These are phyloP conservation scores for Meredithiella fracta DNA, from an alignment of 2,329 filamentous ascomycete genomes.

Conservation along the genomic window DNA sequence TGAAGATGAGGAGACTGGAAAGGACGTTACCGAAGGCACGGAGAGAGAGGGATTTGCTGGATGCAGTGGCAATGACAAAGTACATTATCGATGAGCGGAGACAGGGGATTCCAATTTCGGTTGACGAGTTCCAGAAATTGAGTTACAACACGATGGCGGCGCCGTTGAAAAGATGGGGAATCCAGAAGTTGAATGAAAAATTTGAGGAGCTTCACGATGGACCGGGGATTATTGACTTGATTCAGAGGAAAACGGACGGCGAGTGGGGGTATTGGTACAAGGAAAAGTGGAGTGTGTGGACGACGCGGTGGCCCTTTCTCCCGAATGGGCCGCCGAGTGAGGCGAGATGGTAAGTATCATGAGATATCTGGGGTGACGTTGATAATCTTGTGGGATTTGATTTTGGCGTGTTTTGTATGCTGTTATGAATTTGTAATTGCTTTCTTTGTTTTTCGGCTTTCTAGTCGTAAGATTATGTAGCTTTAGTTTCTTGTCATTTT, in stretches of 20 bases:
- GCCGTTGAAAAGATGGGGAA: background rate
- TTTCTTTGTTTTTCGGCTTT: too few relatives aligned
- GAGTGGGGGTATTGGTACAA: background rate
- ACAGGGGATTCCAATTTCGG: conserved; percentile 4
- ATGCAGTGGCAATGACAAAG: conserved; percentile 13
- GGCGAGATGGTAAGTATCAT: too few relatives aligned
- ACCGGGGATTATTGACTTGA: background rate
- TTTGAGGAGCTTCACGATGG: background rate
- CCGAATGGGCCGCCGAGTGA: too few relatives aligned
- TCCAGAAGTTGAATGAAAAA: background rate
- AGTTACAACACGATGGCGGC: conserved; percentile 10
- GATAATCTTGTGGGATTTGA: too few relatives aligned
- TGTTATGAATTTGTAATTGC: too few relatives aligned
- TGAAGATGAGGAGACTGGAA: conserved; percentile 18
- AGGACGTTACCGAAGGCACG: conserved; percentile 5
- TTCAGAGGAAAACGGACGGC: background rate
- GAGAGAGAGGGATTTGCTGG: conserved; percentile 8
- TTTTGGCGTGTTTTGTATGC: too few relatives aligned
- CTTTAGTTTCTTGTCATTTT: too few relatives aligned
- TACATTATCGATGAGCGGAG: background rate
- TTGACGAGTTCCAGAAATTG: conserved; percentile 2
- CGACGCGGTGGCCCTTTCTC: too few relatives aligned
- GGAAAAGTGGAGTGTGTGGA: background rate
- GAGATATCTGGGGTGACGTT: too few relatives aligned
- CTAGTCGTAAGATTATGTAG: too few relatives aligned